Conservation (phyloP, 768 basidiomycete species). For the Pleurotus djamor region DNA sequence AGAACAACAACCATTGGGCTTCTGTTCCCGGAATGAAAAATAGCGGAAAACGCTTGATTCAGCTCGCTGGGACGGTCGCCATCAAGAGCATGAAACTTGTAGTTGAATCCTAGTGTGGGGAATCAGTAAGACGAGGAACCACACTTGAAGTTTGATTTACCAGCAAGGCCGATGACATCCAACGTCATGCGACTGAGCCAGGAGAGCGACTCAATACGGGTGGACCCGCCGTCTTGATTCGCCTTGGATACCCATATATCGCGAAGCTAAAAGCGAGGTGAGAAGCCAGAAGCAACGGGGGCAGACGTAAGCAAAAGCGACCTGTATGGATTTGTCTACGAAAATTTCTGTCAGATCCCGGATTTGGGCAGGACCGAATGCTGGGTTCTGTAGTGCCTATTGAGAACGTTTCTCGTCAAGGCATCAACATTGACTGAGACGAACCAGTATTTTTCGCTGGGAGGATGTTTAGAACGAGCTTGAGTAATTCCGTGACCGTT, state of each 20-base stretch:
- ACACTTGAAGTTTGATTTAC: constrained; percentile 16
- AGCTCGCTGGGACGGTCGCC: constrained; percentile 42
- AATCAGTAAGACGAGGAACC: constrained; percentile 1
- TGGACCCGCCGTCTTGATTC: constrained; percentile 10
- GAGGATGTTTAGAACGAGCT: not conserved
- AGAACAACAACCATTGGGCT: constrained; percentile 30
- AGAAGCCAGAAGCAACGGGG: not conserved
- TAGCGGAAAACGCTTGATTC: constrained; percentile 46
- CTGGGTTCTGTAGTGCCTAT: not conserved
- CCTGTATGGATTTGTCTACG: constrained; percentile 40
- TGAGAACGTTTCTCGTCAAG: not conserved
- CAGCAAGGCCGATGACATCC: constrained; percentile 64
- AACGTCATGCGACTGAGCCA: constrained; percentile 61
- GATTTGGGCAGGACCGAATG: constrained; percentile 3
- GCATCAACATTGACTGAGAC: not conserved
- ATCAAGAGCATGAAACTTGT: constrained; percentile 28
- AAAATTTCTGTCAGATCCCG: constrained; percentile 31
- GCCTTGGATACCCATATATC: constrained; percentile 28
- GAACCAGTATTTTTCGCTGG: constrained; percentile 2
- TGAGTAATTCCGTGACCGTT: not conserved
- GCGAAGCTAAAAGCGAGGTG: constrained; percentile 23
- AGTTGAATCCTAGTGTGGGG: constrained; percentile 21
- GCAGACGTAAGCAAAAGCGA: constrained; percentile 11
- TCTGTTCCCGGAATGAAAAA: constrained; percentile 42
- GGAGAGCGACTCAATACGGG: constrained; percentile 40